A percentile compares a stretch with the other conserved stretches of the same genome.
These are phyloP conservation scores for Aspergillus sp. DNA, from an alignment of 2,329 filamentous ascomycete species.

Conservation along the genomic window DNA sequence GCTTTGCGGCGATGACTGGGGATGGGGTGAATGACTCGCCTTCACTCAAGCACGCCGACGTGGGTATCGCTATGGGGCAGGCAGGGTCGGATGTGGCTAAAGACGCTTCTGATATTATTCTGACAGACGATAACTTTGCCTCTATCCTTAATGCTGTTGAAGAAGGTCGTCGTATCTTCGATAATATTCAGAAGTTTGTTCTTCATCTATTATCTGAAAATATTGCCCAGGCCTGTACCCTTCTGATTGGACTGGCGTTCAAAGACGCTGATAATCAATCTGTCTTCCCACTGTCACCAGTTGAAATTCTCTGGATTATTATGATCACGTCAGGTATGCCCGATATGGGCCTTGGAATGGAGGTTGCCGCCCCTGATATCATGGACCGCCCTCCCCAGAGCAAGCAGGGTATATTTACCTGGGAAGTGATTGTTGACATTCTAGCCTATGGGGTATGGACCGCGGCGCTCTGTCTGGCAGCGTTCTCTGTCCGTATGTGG, in stretches of 20 bases:
- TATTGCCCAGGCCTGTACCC: conserved; percentile 76
- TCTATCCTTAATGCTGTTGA: conserved; percentile 81
- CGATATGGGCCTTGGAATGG: conserved; percentile 86
- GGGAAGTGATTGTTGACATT: conserved; percentile 76
- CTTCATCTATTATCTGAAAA: conserved; percentile 77
- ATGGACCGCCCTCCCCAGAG: conserved; percentile 76
- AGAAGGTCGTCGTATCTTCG: conserved; percentile 81
- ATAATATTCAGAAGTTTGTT: conserved; percentile 88
- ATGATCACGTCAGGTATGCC: conserved; percentile 88
- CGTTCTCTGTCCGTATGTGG: conserved; percentile 67
- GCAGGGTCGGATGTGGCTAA: conserved; percentile 84
- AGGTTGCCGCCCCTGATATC: conserved; percentile 71
- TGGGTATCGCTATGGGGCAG: conserved; percentile 83
- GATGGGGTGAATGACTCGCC: conserved; percentile 88
- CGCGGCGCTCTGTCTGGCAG: conserved; percentile 64
- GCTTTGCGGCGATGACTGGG: conserved; percentile 84
- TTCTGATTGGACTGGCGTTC: conserved; percentile 79
- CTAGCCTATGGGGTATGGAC: conserved; percentile 76
- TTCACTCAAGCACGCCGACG: conserved; percentile 75
- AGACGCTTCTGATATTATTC: conserved; percentile 61
- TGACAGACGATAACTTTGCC: conserved; percentile 83
- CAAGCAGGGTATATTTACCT: conserved; percentile 71
- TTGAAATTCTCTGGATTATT: conserved; percentile 92
- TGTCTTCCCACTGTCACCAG: conserved; percentile 80
- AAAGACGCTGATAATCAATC: conserved; percentile 70